Percentiles rank a stretch among this genome's conserved stretches.
phyloP scores from a whole-genome alignment of 768 basidiomycete genomes.

The Leccinum barrowsii region DNA sequence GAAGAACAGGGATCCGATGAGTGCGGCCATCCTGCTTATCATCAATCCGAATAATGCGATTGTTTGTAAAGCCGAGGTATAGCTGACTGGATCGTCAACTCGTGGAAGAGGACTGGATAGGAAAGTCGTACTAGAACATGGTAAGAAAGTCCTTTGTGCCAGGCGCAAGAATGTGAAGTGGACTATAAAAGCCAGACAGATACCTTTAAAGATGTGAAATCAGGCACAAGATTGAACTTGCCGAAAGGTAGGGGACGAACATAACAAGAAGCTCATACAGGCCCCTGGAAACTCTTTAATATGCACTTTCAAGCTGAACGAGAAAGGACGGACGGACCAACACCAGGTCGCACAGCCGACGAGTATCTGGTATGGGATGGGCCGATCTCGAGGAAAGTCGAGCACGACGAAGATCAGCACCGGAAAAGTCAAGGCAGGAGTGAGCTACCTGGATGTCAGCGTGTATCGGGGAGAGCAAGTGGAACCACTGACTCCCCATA shows the following conservation, averaged over 20 bases:
- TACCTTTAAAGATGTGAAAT: conserved; percentile 27
- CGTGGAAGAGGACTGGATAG: background rate
- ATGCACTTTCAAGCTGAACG: background rate
- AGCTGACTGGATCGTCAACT: conserved; percentile 16
- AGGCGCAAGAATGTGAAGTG: conserved; percentile 37
- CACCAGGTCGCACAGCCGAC: conserved; percentile 58
- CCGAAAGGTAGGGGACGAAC: conserved; percentile 20
- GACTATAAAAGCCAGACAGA: conserved; percentile 41
- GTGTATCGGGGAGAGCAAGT: conserved; percentile 2
- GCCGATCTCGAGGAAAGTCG: conserved; percentile 67
- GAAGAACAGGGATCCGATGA: conserved; percentile 54
- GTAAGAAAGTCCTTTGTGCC: conserved; percentile 38
- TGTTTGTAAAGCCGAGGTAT: conserved; percentile 42
- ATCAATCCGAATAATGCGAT: conserved; percentile 71
- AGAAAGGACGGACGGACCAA: conserved; percentile 41
- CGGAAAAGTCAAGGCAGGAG: conserved; percentile 58
- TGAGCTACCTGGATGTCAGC: conserved; percentile 36
- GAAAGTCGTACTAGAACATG: conserved; percentile 33
- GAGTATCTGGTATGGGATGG: conserved; percentile 57
- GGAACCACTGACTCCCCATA: conserved; percentile 46
- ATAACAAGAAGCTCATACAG: conserved; percentile 57
- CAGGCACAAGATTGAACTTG: conserved; percentile 8
- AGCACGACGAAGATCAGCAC: conserved; percentile 63
- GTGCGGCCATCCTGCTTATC: conserved; percentile 62
- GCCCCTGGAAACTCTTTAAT: conserved; percentile 38